phyloP scores from a whole-genome alignment of 225 moss, liverwort and hornwort genomes.

The Pleurozium schreberi region DNA sequence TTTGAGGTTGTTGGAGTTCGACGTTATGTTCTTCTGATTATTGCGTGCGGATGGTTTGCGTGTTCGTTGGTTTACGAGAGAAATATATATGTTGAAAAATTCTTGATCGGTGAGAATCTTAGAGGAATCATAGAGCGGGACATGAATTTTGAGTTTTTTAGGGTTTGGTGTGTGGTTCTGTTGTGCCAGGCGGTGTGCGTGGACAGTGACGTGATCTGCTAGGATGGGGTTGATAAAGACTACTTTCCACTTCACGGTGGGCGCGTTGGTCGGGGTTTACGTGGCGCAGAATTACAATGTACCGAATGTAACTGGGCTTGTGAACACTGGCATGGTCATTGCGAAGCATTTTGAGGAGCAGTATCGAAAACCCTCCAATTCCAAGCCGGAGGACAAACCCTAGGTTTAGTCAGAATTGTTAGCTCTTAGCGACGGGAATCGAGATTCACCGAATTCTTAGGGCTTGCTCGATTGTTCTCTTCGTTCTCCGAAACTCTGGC shows the following conservation, averaged over 20 bases:
- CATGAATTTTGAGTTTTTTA: not conserved
- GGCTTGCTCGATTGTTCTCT: not conserved
- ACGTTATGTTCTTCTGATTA: not conserved
- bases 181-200: not conserved
- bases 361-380: conserved; percentile 71
- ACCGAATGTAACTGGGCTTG: conserved; percentile 56
- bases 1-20: not conserved
- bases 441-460: not conserved
- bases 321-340: conserved; percentile 62
- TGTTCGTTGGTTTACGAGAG: not conserved
- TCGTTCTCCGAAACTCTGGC: not conserved
- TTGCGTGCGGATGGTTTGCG: not conserved
- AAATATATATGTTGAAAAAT: not conserved
- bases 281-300: conserved; percentile 89
- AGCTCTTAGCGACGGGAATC: not conserved
- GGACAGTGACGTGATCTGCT: not conserved
- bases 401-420: not conserved
- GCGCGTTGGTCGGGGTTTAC: conserved; percentile 67
- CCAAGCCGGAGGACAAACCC: conserved; percentile 23
- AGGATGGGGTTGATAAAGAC: conserved; percentile 73
- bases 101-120: not conserved
- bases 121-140: not conserved
- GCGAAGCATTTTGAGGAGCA: conserved; percentile 85
- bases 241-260: conserved; percentile 59
- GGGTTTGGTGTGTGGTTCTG: not conserved